Evolutionary conservation across 2,329 filamentous ascomycete genomes (phyloP).

Genomic region (Blastomyces emzantsi): DNA sequence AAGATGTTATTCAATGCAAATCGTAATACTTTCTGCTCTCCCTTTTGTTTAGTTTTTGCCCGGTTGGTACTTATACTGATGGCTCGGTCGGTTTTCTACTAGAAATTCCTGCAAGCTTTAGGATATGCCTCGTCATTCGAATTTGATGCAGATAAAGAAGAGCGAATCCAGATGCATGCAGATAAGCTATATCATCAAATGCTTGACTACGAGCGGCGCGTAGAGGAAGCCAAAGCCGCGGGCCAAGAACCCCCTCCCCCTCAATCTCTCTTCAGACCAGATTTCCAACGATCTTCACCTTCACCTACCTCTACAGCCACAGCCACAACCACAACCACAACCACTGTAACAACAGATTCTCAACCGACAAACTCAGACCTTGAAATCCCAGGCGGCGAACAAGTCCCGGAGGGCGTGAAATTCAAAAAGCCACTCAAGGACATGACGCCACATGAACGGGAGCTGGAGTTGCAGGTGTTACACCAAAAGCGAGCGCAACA

Average conservation of each 20-base stretch:
- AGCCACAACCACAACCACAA: not conserved
- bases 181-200: conserved; percentile 84
- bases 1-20: conserved; percentile 82
- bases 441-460: conserved; percentile 39
- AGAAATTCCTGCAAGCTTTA: conserved; percentile 82
- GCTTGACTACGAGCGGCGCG: conserved; percentile 66
- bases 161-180: conserved; percentile 91
- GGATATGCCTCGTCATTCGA: conserved; percentile 69
- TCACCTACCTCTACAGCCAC: conserved; percentile 3
- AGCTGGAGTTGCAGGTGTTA: conserved; percentile 35
- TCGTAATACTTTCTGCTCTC: conserved; percentile 42
- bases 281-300: conserved; percentile 19
- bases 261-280: conserved; percentile 37
- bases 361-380: conserved; percentile 16
- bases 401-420: conserved; percentile 29
- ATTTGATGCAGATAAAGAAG: conserved; percentile 59
- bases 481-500: conserved; percentile 32
- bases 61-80: not conserved
- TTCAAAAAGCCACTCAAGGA: conserved; percentile 32
- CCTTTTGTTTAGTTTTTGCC: not conserved
- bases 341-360: conserved; percentile 12
- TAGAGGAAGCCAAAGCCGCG: conserved; percentile 49
- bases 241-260: conserved; percentile 36
- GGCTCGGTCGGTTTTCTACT: not conserved
- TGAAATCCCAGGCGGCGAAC: conserved; percentile 30